These are phyloP conservation scores for Hawksworthiomyces lignivorus DNA, from an alignment of 2,329 filamentous ascomycete genomes.

Conservation along the genomic window DNA sequence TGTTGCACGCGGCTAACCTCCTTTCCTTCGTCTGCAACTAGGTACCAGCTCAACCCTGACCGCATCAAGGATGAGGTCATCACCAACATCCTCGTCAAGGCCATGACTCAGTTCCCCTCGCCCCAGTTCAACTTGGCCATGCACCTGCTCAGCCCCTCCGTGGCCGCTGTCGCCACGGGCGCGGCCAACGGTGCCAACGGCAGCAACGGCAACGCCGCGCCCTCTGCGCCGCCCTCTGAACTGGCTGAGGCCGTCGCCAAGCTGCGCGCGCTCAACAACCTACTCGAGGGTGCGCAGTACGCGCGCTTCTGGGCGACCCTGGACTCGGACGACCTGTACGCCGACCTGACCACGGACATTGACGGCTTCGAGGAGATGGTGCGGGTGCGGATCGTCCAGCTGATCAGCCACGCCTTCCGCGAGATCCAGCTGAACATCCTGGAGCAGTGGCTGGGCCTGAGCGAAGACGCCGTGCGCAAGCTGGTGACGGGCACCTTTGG, in stretches of 20 bases:
- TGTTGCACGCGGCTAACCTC: conserved; percentile 13
- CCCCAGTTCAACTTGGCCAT: conserved; percentile 92
- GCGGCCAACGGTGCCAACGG: conserved; percentile 43
- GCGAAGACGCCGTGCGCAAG: conserved; percentile 59
- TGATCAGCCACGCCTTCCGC: conserved; percentile 73
- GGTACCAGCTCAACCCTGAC: conserved; percentile 99
- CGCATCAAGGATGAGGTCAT: conserved; percentile 93
- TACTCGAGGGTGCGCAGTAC: conserved; percentile 88
- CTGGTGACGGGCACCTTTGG: conserved; percentile 80
- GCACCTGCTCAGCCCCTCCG: conserved; percentile 82
- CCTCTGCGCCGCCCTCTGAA: too few relatives aligned
- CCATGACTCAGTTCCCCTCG: conserved; percentile 92
- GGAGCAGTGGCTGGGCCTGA: conserved; percentile 67
- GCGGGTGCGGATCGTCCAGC: conserved; percentile 79
- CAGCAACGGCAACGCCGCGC: conserved; percentile 35
- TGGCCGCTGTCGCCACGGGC: conserved; percentile 54
- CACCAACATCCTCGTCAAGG: conserved; percentile 98
- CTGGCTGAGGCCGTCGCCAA: conserved; percentile 88
- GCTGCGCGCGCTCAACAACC: conserved; percentile 72
- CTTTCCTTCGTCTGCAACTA: conserved; percentile 28
- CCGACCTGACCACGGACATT: conserved; percentile 90
- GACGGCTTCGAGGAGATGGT: conserved; percentile 91
- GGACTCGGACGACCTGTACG: conserved; percentile 90
- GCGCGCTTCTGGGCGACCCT: conserved; percentile 86
- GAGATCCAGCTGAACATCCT: conserved; percentile 62